These are phyloP conservation scores for Seiridium unicorne DNA, from an alignment of 2,329 filamentous ascomycete species.

Conservation along the genomic window DNA sequence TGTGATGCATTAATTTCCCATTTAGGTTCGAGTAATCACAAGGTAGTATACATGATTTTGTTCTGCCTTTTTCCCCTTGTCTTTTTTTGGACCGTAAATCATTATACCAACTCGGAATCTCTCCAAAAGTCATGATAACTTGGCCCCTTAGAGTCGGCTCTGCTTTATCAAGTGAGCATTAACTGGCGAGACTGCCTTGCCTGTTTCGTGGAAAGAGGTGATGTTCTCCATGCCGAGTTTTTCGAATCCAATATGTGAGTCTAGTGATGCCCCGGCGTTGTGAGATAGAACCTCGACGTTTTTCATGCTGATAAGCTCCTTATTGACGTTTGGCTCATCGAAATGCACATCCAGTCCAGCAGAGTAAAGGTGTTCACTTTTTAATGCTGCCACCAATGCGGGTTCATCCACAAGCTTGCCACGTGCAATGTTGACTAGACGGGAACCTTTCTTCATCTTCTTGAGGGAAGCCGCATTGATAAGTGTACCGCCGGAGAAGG, in stretches of 20 bases:
- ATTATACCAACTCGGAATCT: no score
- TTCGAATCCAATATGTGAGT: constrained; percentile 8
- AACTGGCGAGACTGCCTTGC: constrained; percentile 7
- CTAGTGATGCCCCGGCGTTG: constrained; percentile 6
- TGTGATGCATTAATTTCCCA: no score
- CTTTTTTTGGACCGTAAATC: no score
- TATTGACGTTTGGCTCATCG: constrained; percentile 7
- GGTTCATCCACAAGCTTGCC: constrained; percentile 6
- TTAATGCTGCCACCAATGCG: constrained; percentile 1
- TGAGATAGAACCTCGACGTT: constrained; percentile 7
- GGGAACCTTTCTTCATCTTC: constrained; percentile 9
- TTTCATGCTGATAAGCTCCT: constrained; percentile 8
- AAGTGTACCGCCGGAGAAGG: constrained; percentile 24
- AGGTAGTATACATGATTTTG: no score
- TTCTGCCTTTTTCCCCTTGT: no score
- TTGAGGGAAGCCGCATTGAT: not conserved
- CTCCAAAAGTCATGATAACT: no score
- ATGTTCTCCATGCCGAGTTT: constrained; percentile 8
- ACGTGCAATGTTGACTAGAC: constrained; percentile 7
- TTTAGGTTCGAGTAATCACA: no score
- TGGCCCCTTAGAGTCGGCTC: not conserved
- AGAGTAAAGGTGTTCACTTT: constrained; percentile 5
- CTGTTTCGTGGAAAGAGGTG: not conserved
- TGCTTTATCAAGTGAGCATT: constrained; percentile 7
- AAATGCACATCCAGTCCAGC: constrained; percentile 7